Evolutionary conservation across 768 basidiomycete genomes (phyloP), one percentile per base, ranked within the genome.

Genomic region (Russula olivacea): DNA sequence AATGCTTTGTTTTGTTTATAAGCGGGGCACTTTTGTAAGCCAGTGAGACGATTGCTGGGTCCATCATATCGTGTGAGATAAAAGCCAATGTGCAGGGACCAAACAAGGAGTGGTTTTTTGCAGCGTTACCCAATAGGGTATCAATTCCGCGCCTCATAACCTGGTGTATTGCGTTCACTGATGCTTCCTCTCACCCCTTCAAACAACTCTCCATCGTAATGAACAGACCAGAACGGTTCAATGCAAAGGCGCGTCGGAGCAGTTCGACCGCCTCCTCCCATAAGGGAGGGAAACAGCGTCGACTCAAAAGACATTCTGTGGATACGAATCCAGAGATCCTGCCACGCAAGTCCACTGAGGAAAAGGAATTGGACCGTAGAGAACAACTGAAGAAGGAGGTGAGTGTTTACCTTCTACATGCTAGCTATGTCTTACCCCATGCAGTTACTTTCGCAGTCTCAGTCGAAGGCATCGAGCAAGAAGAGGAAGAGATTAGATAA

Each of bases 181-280:
- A n/a, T 23, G 21, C 45, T 6, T 47, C 21, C 10, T 47, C 45
- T 47, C 21, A 11, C 45, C 4, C n/a, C 41, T n/a, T 19, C 21
- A 51, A 32, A 21, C 30, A 62, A 15, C 25, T 48, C 47, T 41
- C 38, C 32, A 10, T 4, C 23, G 54, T 14, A 15, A 66, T 66
- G 66, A 45, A 59, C 48, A 61, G 36, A 55, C 57, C 54, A 53
- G 72, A 72, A 66, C 72, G 76, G 51, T 78, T 79, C 71, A 91
- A 90, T 70, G 79, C 84, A 10, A 88, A 84, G 70, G 91, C 88
- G 2, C 81, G 62, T 54, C 57, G 90, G 60, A 79, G 79, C 48
- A 86, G 86, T 21, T 76, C 77, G 28, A 77, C 82, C 4, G 77
- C 77, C 28, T 82, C 83, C 47, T 82, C 83, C 23, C 75, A 79